These are phyloP conservation scores for Leptographium wingfieldii DNA, from an alignment of 2,329 filamentous ascomycete genomes.

Conservation along the genomic window DNA sequence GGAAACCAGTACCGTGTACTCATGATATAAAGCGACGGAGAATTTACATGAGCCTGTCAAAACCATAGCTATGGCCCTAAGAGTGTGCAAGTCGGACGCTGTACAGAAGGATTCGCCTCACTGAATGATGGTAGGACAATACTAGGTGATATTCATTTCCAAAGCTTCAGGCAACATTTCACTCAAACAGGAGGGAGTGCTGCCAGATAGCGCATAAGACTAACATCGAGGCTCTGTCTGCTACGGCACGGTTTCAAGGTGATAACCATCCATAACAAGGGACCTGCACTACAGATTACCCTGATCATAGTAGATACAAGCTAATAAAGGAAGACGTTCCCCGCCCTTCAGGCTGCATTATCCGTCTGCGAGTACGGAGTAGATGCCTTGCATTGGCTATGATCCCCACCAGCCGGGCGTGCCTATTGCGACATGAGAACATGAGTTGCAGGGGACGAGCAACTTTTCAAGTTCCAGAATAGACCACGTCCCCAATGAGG, in stretches of 20 bases:
- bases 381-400: too few species aligned
- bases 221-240: not conserved
- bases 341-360: too few species aligned
- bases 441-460: too few species aligned
- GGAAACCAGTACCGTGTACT: not conserved
- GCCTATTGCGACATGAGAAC: too few species aligned
- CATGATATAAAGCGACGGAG: not conserved
- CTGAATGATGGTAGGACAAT: not conserved
- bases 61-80: not conserved
- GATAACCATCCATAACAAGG: not conserved
- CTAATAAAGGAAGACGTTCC: not conserved
- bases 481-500: too few species aligned
- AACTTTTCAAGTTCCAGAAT: too few species aligned
- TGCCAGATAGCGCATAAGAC: not conserved
- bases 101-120: too few species aligned
- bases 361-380: too few species aligned
- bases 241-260: not conserved
- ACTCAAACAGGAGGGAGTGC: not conserved
- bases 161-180: not conserved
- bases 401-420: too few species aligned
- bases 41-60: not conserved
- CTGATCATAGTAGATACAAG: not conserved
- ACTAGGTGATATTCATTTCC: not conserved
- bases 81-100: not conserved
- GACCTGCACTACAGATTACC: not conserved